Evolutionary conservation across 768 basidiomycete genomes (phyloP).

Genomic region (Lentinula sp.): DNA sequence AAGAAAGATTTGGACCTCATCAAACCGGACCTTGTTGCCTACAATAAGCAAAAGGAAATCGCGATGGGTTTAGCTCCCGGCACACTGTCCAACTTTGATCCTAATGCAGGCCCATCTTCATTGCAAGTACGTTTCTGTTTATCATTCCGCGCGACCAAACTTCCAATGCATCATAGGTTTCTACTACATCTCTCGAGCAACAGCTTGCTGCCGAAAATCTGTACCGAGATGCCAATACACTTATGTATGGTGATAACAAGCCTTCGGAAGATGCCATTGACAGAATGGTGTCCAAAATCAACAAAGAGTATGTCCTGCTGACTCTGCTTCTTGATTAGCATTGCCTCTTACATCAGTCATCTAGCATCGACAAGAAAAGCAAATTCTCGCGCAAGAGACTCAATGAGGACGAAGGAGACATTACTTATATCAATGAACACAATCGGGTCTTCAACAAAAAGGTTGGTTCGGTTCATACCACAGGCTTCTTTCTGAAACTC

Average conservation of each 20-base stretch:
- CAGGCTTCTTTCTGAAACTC: not conserved
- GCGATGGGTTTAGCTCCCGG: slow-evolving; percentile 72
- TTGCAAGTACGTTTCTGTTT: slow-evolving; percentile 23
- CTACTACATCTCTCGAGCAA: slow-evolving; percentile 55
- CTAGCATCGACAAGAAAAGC: slow-evolving; percentile 81
- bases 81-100: slow-evolving; percentile 58
- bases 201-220: slow-evolving; percentile 70
- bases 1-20: slow-evolving; percentile 87
- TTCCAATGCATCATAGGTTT: slow-evolving; percentile 26
- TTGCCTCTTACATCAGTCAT: slow-evolving; percentile 5
- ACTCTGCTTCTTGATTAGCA: not conserved
- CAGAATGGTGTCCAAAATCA: slow-evolving; percentile 84
- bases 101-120: slow-evolving; percentile 33
- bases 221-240: slow-evolving; percentile 89
- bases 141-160: slow-evolving; percentile 7
- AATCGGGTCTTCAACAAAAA: slow-evolving; percentile 99
- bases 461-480: slow-evolving; percentile 30
- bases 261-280: slow-evolving; percentile 96
- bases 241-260: slow-evolving; percentile 93
- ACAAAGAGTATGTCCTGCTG: slow-evolving; percentile 69
- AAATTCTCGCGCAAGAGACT: slow-evolving; percentile 83
- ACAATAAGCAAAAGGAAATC: slow-evolving; percentile 86
- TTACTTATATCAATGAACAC: slow-evolving; percentile 99
- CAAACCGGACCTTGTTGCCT: slow-evolving; percentile 81
- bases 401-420: slow-evolving; percentile 92